Base-by-base conservation (phyloP, 148 eudicot genomes). In the Cornus controversa region DNA sequence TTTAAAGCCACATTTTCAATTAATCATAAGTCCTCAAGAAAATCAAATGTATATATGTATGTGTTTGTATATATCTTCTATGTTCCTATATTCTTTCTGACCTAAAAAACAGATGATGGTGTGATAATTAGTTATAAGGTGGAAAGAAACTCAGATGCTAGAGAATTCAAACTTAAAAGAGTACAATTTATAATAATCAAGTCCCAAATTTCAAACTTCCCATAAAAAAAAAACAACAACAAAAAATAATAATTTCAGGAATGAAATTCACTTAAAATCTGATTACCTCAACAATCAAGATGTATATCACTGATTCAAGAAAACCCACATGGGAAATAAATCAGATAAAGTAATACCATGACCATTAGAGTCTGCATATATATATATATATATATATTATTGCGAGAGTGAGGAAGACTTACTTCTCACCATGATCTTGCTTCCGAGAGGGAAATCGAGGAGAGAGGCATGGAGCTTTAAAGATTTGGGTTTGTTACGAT, bases 401-500 rank as follows among this genome's bases (percentile, higher is more conserved):
- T 20, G 65, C 42, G 20, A 40, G 45, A 23, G 34, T 1, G 27
- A 18, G 54, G 65, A 40, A 25, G 7, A 58, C 88, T 85, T 80
- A 85, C 88, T 85, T 82, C 68, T 80, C 28, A 85, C 88, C 67
- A 85, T 80, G 74, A 85, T 80, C 67, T 85, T 85, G 88, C 85
- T 85, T 24, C 84, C 85, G 13, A 85, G 83, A 29, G 88, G 88
- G 77, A 47, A 82, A 34, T 85, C 75, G 63, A 25, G 5, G 70
- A 76, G 69, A 68, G 79, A 79, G 24, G 85, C 83, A 63, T 67
- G 78, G 40, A 82, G 47, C 67, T 71, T 81, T 10, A 69, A 62
- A 37, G 58, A 70, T n/a, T 53, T 50, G 75, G 65, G 63, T 4
- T 77, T 67, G 6, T 29, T 50, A 1, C 8, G 67, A 76, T 34